Evolutionary conservation across 2,329 filamentous ascomycete species (phyloP).

Genomic region (Blastomyces gilchristii): DNA sequence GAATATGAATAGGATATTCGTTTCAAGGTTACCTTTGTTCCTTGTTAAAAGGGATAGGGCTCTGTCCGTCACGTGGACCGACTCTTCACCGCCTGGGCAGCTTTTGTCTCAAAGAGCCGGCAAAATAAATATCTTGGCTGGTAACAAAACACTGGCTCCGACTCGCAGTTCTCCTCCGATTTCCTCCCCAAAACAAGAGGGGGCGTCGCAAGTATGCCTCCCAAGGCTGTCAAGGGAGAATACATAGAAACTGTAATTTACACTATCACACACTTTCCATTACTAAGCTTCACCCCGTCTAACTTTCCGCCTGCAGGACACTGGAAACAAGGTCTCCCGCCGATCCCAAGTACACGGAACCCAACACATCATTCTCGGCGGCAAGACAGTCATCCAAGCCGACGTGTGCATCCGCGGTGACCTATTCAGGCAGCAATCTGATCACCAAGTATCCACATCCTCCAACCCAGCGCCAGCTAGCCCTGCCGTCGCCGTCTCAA

Average conservation of each 20-base stretch:
- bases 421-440: slow-evolving; percentile 51
- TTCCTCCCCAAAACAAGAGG: background rate
- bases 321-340: slow-evolving; percentile 94
- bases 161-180: background rate
- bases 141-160: background rate
- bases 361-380: slow-evolving; percentile 94
- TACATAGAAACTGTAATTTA: slow-evolving; percentile 84
- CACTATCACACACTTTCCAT: background rate
- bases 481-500: slow-evolving; percentile 54
- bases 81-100: background rate
- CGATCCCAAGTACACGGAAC: slow-evolving; percentile 86
- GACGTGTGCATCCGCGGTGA: slow-evolving; percentile 92
- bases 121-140: background rate
- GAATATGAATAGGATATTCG: too few species aligned
- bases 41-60: background rate
- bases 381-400: slow-evolving; percentile 90
- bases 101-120: background rate
- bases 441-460: slow-evolving; percentile 22
- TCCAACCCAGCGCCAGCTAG: slow-evolving; percentile 22
- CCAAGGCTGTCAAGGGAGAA: slow-evolving; percentile 71
- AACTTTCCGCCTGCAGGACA: slow-evolving; percentile 53
- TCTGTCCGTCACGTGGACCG: background rate
- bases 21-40: background rate
- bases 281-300: background rate
- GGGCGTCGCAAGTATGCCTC: slow-evolving; percentile 50